A percentile compares a stretch with the other conserved stretches of the same genome.
These are phyloP conservation scores for Chrysophaeum taylorii DNA, from an alignment of 352 stramenopile species.

Conservation along the genomic window DNA sequence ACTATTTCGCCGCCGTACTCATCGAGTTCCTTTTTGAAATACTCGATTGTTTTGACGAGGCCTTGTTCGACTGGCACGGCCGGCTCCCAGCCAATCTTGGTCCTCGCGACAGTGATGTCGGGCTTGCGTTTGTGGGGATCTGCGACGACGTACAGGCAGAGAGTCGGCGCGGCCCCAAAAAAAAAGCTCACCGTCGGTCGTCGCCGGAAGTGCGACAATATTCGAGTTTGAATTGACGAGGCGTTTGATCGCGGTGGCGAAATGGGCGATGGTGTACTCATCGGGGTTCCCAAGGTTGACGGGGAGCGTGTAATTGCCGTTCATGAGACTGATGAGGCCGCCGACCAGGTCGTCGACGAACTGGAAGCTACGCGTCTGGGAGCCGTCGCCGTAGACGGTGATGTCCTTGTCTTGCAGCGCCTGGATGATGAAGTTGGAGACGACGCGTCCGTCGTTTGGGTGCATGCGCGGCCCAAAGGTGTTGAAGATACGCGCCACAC, in stretches of 20 bases:
- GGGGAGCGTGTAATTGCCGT: conserved; percentile 58
- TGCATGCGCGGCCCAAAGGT: conserved; percentile 98
- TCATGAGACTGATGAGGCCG: conserved; percentile 91
- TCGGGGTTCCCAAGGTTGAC: conserved; percentile 97
- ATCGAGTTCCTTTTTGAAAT: conserved; percentile 66
- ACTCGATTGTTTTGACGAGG: conserved; percentile 87
- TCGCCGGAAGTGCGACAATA: conserved; percentile 68
- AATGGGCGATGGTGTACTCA: conserved; percentile 90
- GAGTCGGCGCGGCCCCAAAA: too few species aligned
- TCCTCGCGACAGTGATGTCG: conserved; percentile 88
- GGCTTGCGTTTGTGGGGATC: conserved; percentile 89
- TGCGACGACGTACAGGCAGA: too few species aligned
- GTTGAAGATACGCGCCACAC: conserved; percentile 97
- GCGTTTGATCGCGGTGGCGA: conserved; percentile 67
- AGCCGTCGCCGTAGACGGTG: conserved; percentile 81
- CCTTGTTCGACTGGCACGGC: conserved; percentile 80
- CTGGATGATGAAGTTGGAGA: conserved; percentile 99
- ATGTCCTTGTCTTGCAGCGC: conserved; percentile 67
- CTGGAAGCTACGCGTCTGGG: conserved; percentile 96
- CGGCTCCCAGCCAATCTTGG: conserved; percentile 83
- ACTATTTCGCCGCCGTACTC: conserved; percentile 51
- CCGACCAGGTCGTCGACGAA: conserved; percentile 95
- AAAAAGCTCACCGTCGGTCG: too few species aligned
- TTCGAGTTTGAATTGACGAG: conserved; percentile 73
- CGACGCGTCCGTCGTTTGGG: conserved; percentile 93